A percentile compares a stretch with the other conserved stretches of the same genome.
Evolutionary conservation across 78 protist species (phyloP).

Genomic region (Emiliania huxleyi): DNA sequence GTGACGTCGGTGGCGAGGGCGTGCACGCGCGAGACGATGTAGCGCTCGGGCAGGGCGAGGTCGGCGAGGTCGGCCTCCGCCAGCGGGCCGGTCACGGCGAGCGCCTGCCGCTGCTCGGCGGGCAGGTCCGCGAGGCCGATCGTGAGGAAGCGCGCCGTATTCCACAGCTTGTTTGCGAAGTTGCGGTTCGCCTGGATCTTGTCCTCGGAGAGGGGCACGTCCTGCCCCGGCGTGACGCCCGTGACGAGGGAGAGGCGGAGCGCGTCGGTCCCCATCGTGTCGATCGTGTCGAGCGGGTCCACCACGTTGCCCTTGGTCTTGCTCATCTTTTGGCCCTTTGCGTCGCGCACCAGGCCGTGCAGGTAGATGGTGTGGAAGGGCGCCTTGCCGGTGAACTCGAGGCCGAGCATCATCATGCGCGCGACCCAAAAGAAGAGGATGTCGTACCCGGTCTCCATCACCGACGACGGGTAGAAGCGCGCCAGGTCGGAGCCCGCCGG

Average conservation of each 20-base stretch:
- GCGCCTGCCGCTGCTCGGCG: not conserved
- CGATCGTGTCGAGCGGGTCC: slow-evolving; percentile 66
- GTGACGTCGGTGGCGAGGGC: slow-evolving; percentile 24
- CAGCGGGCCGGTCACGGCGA: not conserved
- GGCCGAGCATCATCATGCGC: slow-evolving; percentile 90
- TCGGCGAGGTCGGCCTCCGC: not conserved
- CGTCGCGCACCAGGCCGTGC: slow-evolving; percentile 80
- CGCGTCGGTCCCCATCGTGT: slow-evolving; percentile 88
- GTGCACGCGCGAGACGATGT: slow-evolving; percentile 23
- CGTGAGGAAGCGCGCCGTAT: not conserved
- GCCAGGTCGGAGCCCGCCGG: slow-evolving; percentile 33
- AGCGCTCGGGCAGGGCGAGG: slow-evolving; percentile 29
- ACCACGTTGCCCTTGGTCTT: slow-evolving; percentile 65
- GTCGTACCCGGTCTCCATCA: slow-evolving; percentile 92
- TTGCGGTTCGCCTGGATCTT: slow-evolving; percentile 65
- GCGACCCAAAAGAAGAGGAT: slow-evolving; percentile 97
- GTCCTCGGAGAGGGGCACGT: slow-evolving; percentile 27
- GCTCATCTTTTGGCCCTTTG: slow-evolving; percentile 63
- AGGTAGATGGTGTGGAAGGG: slow-evolving; percentile 77
- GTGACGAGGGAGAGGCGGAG: slow-evolving; percentile 75
- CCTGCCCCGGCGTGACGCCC: slow-evolving; percentile 26
- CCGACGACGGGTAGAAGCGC: slow-evolving; percentile 74
- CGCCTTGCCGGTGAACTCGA: slow-evolving; percentile 39
- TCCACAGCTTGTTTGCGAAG: slow-evolving; percentile 82
- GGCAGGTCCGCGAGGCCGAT: not conserved